Evolutionary conservation across 192 early-diverging fungal genomes (phyloP), one percentile per base, ranked within the genome.

Genomic region (Glomus cerebriforme): DNA sequence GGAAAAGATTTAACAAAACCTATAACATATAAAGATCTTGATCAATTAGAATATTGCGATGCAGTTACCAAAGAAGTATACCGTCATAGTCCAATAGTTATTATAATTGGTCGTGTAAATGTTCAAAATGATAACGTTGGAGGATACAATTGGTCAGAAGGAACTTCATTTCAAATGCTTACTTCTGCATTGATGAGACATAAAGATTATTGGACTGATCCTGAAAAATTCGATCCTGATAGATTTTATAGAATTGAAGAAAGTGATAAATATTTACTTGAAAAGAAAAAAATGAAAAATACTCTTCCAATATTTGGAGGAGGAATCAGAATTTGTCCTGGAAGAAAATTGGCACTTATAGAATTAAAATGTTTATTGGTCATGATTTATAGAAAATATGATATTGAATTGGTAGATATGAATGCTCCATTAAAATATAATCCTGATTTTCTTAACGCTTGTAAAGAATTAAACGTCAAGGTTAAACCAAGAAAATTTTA

Each of bases 151-250:
- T 75, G 58, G 73, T 12, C 26, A 27, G 73, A 27, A 10, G 73
- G 73, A 8, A 59, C 49, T 32, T 13, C 26, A 32, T 62, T 75
- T 34, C 19, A n/a, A 60, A 32, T 60, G 12, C 59, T 35, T 60
- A 2, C 35, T 39, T 17, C 19, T 1, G 73, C n/a, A 35, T 2
- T 60, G 7, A 17, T 32, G 13, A 22, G 2, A 2, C 27, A 62
- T 35, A 8, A n/a, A 29, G 8, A 34, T n/a, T 12, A 32, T 39
- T 75, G 59, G 32, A 2, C 26, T 12, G n/a, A 75, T 27, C 73
- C 73, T 15, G 58, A 75, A 62, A 32, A 60, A 60, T 75, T 75
- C 26, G 29, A 62, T 39, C 73, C 73, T 9, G 73, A 75, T 62
- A 34, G 73, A 60, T 75, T 59, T 59, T 62, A 62, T 4, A n/a